Evolutionary conservation across 2,329 filamentous ascomycete genomes (phyloP).

Genomic region (Verticillium nonalfalfae): DNA sequence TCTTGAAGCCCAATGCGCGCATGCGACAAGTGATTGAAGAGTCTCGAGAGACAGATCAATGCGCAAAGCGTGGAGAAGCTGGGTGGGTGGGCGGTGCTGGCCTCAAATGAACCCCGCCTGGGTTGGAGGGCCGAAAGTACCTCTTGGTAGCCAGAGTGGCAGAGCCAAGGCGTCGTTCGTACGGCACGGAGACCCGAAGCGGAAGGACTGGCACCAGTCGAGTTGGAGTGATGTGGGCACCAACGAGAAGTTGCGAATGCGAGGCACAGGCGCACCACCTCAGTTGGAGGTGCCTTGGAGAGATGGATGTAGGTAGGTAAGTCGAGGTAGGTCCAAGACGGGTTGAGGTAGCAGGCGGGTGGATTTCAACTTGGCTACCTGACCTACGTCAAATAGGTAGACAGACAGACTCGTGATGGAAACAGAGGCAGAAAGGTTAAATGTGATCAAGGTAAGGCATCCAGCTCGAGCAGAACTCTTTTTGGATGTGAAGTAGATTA

Average conservation of each 20-base stretch:
- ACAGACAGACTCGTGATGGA: neutral
- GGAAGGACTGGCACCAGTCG: neutral
- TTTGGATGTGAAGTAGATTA: neutral
- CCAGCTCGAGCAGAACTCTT: no score
- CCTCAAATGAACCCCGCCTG: neutral
- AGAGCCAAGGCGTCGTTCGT: neutral
- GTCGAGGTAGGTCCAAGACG: neutral
- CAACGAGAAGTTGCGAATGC: neutral
- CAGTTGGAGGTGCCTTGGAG: neutral
- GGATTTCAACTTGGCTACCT: neutral
- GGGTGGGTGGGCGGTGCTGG: neutral
- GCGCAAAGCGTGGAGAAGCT: neutral
- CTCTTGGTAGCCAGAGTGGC: neutral
- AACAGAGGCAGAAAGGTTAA: neutral
- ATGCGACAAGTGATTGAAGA: conserved; percentile 10
- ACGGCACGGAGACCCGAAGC: neutral
- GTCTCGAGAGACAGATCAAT: neutral
- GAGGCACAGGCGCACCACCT: neutral
- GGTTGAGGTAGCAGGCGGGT: neutral
- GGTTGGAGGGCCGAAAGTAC: neutral
- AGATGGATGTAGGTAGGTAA: neutral
- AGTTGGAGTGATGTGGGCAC: neutral
- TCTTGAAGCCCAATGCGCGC: conserved; percentile 8
- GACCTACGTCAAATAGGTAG: no score
- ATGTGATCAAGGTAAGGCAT: no score